A percentile compares a stretch with the other conserved stretches of the same genome.
Conservation (phyloP, 495 filamentous ascomycete species). For the Bathelium albidoporum region DNA sequence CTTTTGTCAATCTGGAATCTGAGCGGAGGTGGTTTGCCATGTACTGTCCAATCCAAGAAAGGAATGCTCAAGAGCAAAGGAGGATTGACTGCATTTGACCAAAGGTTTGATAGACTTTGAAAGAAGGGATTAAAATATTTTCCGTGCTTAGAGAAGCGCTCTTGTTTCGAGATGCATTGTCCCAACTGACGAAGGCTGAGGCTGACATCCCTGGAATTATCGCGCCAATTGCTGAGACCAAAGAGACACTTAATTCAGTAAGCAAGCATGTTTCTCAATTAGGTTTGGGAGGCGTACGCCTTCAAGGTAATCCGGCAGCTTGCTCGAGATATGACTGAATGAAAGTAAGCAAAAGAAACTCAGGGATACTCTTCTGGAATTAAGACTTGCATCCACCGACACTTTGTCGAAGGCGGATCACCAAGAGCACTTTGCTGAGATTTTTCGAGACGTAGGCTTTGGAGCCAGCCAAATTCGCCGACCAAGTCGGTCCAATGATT, state of each 20-base stretch:
- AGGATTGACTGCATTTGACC: slow-evolving; percentile 6
- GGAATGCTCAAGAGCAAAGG: slow-evolving; percentile 30
- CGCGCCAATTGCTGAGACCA: slow-evolving; percentile 21
- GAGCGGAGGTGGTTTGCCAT: slow-evolving; percentile 25
- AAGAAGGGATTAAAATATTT: slow-evolving; percentile 32
- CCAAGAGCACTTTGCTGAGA: slow-evolving; percentile 21
- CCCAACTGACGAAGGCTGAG: slow-evolving; percentile 22
- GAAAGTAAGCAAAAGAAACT: neutral
- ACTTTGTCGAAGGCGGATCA: slow-evolving; percentile 19
- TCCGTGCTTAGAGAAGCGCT: slow-evolving; percentile 34
- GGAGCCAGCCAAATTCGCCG: slow-evolving; percentile 32
- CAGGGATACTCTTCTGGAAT: neutral
- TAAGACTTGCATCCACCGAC: slow-evolving; percentile 26
- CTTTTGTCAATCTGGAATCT: slow-evolving; percentile 30
- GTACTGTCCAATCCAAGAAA: slow-evolving; percentile 31
- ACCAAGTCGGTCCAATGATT: slow-evolving; percentile 21
- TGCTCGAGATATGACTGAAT: slow-evolving; percentile 29
- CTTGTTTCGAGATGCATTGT: slow-evolving; percentile 25
- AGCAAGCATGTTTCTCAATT: neutral
- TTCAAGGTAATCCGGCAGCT: slow-evolving; percentile 29
- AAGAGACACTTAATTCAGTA: slow-evolving; percentile 14
- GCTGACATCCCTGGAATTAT: slow-evolving; percentile 5
- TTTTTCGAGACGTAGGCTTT: slow-evolving; percentile 21
- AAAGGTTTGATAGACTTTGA: slow-evolving; percentile 14
- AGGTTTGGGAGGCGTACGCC: slow-evolving; percentile 15